Conservation (phyloP, 176 grass and related monocot genomes). For the Eremochloa ophiuroides region DNA sequence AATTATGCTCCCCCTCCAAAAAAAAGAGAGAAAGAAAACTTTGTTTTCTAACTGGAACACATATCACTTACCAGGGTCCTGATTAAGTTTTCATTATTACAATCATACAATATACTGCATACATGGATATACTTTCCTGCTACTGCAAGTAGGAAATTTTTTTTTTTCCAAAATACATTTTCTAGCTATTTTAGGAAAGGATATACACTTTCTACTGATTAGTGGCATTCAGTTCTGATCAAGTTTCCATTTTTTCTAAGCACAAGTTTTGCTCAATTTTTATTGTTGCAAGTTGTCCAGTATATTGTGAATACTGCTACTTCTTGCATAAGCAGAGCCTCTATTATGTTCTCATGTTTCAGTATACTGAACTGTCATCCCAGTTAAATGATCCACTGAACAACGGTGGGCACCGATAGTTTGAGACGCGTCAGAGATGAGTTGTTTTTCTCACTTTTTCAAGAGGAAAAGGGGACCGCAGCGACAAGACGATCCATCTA, state of each 20-base stretch:
- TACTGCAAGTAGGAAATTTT: neutral
- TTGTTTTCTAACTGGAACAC: neutral
- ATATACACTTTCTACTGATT: neutral
- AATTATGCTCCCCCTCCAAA: neutral
- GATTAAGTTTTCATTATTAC: neutral
- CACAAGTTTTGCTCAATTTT: neutral
- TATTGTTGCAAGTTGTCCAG: neutral
- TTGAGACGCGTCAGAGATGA: constrained; percentile 38
- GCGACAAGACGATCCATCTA: neutral
- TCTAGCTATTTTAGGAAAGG: neutral
- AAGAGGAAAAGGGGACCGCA: constrained; percentile 29
- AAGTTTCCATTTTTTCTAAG: neutral
- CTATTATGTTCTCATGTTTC: neutral
- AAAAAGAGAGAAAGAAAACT: no score
- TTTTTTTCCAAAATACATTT: neutral
- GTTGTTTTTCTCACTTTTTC: constrained; percentile 56
- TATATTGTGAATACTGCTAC: neutral
- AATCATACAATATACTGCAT: neutral
- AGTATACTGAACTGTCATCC: constrained; percentile 24
- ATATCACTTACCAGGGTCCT: neutral
- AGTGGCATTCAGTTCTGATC: neutral
- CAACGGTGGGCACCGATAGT: neutral
- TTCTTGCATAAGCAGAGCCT: neutral
- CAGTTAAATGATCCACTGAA: constrained; percentile 17
- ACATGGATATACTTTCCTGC: neutral